Percentiles rank a stretch among this genome's conserved stretches.
Evolutionary conservation across 2,329 filamentous ascomycete species (phyloP).

Genomic region (Falciphora oryzae): DNA sequence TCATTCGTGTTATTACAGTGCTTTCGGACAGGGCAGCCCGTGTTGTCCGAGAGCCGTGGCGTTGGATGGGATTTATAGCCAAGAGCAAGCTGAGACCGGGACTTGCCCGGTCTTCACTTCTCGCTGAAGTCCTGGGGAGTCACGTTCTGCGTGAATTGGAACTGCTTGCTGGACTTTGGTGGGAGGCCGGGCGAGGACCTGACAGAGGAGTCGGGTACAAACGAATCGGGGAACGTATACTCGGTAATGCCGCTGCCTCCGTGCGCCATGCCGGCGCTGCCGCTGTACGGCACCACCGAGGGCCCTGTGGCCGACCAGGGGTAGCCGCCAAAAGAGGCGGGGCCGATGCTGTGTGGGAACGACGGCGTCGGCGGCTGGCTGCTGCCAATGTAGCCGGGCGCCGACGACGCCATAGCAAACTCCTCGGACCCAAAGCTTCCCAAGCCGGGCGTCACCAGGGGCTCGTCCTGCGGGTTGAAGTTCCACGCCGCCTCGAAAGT

Average conservation of each 20-base stretch:
- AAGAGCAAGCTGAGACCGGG: background rate
- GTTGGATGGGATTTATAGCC: background rate
- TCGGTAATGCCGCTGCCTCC: conserved; percentile 34
- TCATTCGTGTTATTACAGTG: background rate
- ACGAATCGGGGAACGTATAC: conserved; percentile 46
- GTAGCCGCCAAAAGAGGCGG: conserved; percentile 29
- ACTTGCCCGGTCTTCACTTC: background rate
- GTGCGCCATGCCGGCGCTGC: conserved; percentile 17
- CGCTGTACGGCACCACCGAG: background rate
- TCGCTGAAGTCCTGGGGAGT: conserved; percentile 35
- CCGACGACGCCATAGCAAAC: conserved; percentile 29
- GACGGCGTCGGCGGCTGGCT: conserved; percentile 46
- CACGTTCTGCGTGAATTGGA: conserved; percentile 41
- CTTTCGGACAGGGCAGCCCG: background rate
- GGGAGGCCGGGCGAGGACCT: conserved; percentile 30
- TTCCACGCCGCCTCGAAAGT: conserved; percentile 29
- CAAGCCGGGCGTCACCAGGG: conserved; percentile 42
- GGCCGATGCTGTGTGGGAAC: conserved; percentile 36
- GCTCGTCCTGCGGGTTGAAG: conserved; percentile 39
- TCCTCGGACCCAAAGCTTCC: conserved; percentile 40
- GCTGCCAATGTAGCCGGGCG: conserved; percentile 38
- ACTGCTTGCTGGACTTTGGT: conserved; percentile 31
- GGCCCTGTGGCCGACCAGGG: conserved; percentile 12
- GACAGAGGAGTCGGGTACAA: conserved; percentile 27
- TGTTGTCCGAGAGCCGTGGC: background rate